These are phyloP conservation scores for Auriscalpium orientale DNA, from an alignment of 768 basidiomycete genomes.

Conservation along the genomic window DNA sequence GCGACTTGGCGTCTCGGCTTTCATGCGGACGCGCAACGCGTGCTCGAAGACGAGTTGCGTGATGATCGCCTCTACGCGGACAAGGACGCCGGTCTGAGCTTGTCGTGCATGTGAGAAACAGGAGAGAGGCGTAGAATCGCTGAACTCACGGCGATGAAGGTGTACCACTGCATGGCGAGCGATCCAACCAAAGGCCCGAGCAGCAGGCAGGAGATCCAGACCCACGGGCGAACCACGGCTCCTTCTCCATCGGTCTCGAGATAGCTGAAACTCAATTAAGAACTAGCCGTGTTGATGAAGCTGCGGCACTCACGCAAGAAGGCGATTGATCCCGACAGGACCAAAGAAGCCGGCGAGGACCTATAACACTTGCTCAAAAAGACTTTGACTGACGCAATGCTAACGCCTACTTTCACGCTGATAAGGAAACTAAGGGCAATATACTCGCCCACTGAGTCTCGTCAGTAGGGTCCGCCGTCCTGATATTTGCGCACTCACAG, in stretches of 20 bases:
- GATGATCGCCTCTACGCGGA: slow-evolving; percentile 38
- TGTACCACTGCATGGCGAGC: slow-evolving; percentile 46
- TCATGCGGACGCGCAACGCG: slow-evolving; percentile 44
- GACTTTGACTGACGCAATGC: too few species aligned
- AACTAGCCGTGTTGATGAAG: not conserved
- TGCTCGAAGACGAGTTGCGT: slow-evolving; percentile 52
- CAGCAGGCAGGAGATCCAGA: slow-evolving; percentile 54
- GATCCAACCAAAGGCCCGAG: slow-evolving; percentile 38
- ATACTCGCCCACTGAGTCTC: slow-evolving; percentile 10
- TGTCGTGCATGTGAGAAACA: too few species aligned
- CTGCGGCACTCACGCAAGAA: slow-evolving; percentile 20
- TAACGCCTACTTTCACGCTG: not conserved
- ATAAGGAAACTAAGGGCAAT: slow-evolving; percentile 1
- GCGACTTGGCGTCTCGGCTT: slow-evolving; percentile 25
- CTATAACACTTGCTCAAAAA: not conserved
- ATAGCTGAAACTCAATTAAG: slow-evolving; percentile 32
- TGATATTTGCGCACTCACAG: slow-evolving; percentile 4
- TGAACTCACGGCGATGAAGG: slow-evolving; percentile 26
- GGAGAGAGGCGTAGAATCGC: not conserved
- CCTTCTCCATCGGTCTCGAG: slow-evolving; percentile 46
- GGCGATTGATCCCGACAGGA: slow-evolving; percentile 25
- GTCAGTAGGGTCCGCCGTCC: not conserved
- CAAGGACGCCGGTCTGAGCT: slow-evolving; percentile 29
- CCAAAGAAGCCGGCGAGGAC: slow-evolving; percentile 19
- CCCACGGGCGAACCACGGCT: slow-evolving; percentile 52